phyloP scores from a whole-genome alignment of 164 flowering plant species.

The Nymphaea colorata region DNA sequence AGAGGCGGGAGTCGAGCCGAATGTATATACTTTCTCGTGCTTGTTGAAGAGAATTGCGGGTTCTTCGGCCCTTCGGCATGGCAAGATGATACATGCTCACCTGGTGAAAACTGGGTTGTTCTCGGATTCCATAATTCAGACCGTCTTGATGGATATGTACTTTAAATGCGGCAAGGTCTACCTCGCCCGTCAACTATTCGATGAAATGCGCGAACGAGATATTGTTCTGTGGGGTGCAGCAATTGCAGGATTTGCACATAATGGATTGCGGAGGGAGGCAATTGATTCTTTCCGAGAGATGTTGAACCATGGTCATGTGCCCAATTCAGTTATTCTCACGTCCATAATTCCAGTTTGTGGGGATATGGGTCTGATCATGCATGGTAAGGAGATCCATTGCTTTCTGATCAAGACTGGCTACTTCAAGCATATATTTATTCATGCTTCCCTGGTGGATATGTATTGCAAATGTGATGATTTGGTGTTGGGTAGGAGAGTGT shows the following conservation, averaged over 20 bases:
- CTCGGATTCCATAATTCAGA: constrained; percentile 27
- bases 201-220: constrained; percentile 42
- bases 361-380: constrained; percentile 27
- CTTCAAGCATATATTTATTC: constrained; percentile 40
- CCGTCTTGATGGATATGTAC: constrained; percentile 80
- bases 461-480: constrained; percentile 79
- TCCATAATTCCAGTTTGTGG: constrained; percentile 62
- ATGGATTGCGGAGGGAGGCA: constrained; percentile 48
- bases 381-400: constrained; percentile 72
- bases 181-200: constrained; percentile 54
- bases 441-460: constrained; percentile 73
- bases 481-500: constrained; percentile 53
- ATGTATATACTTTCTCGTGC: constrained; percentile 60
- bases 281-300: constrained; percentile 48
- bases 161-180: constrained; percentile 69
- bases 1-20: constrained; percentile 48
- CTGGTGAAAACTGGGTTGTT: constrained; percentile 65
- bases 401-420: constrained; percentile 43
- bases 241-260: constrained; percentile 81
- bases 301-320: constrained; percentile 41
- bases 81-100: constrained; percentile 53
- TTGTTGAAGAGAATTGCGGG: constrained; percentile 80
- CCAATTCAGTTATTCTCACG: constrained; percentile 62
- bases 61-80: constrained; percentile 38
- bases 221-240: constrained; percentile 79